Conservation (phyloP, 352 stramenopile species). For the Blastocystis sp. region DNA sequence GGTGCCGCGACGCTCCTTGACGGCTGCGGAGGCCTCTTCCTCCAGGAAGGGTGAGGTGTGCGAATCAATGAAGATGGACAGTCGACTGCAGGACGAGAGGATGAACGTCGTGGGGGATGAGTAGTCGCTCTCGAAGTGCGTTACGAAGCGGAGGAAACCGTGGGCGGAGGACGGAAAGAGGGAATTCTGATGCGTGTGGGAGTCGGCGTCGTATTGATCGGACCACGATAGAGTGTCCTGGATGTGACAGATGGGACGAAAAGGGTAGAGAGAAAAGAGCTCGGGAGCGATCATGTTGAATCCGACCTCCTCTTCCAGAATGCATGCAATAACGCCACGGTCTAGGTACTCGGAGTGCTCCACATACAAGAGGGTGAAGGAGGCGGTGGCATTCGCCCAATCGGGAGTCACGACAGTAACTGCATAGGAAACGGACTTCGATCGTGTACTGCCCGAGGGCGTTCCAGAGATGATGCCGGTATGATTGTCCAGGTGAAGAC, state of each 20-base stretch:
- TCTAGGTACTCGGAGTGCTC: neutral
- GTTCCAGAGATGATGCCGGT: slow-evolving; percentile 45
- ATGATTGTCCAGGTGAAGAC: slow-evolving; percentile 21
- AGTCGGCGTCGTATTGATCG: neutral
- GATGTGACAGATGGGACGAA: neutral
- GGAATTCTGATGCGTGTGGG: neutral
- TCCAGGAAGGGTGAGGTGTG: slow-evolving; percentile 38
- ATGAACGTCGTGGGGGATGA: slow-evolving; percentile 3
- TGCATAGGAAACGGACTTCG: neutral
- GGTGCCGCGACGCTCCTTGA: neutral
- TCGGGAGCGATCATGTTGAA: neutral
- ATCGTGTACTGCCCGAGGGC: neutral
- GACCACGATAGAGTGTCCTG: neutral
- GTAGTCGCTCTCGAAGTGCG: slow-evolving; percentile 10
- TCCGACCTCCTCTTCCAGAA: neutral
- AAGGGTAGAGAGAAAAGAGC: neutral
- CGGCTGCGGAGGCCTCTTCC: neutral
- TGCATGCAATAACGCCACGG: neutral
- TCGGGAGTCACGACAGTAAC: neutral
- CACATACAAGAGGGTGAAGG: neutral
- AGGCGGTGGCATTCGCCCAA: neutral
- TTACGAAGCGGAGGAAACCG: neutral
- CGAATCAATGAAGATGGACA: neutral
- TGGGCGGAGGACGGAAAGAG: neutral
- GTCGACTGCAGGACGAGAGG: neutral